Evolutionary conservation across 164 flowering plant species (phyloP).

Genomic region (Vitis rotundifolia): DNA sequence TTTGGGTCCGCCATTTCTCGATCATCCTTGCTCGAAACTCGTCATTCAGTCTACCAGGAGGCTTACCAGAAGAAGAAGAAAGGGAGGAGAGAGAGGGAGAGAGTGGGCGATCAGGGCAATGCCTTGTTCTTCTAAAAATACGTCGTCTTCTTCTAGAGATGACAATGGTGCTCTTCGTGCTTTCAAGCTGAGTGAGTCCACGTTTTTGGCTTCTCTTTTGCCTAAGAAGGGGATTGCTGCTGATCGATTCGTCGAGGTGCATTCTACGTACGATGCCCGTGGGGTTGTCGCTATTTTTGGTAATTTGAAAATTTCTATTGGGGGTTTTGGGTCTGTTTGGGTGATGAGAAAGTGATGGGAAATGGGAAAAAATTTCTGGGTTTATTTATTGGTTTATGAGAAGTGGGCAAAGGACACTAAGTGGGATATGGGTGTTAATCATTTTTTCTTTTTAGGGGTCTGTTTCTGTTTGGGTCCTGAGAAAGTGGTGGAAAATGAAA

Average conservation of each 20-base stretch:
- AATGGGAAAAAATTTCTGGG: background rate
- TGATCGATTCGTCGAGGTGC: conserved; percentile 68
- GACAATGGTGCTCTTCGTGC: conserved; percentile 39
- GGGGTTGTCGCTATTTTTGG: conserved; percentile 87
- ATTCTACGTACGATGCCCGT: conserved; percentile 72
- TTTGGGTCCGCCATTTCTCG: too few species aligned
- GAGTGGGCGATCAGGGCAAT: conserved; percentile 39
- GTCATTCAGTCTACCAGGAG: background rate
- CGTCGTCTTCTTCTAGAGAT: conserved; percentile 12
- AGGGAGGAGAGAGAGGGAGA: background rate
- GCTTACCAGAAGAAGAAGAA: background rate
- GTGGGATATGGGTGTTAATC: too few species aligned
- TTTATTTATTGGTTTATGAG: background rate
- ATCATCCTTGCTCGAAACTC: too few species aligned
- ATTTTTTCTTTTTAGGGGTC: too few species aligned
- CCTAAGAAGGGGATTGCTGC: conserved; percentile 85
- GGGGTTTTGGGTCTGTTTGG: background rate
- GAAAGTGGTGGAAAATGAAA: too few species aligned
- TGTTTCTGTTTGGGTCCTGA: too few species aligned
- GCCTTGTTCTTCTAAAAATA: conserved; percentile 38
- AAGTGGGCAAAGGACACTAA: background rate
- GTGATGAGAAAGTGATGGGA: background rate
- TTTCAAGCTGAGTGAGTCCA: conserved; percentile 65
- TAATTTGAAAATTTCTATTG: conserved; percentile 14
- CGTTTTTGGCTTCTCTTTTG: conserved; percentile 82